Percentiles rank a stretch among this genome's conserved stretches.
phyloP scores from a whole-genome alignment of 345 rosid genomes.

The Hypericum androsaemum region DNA sequence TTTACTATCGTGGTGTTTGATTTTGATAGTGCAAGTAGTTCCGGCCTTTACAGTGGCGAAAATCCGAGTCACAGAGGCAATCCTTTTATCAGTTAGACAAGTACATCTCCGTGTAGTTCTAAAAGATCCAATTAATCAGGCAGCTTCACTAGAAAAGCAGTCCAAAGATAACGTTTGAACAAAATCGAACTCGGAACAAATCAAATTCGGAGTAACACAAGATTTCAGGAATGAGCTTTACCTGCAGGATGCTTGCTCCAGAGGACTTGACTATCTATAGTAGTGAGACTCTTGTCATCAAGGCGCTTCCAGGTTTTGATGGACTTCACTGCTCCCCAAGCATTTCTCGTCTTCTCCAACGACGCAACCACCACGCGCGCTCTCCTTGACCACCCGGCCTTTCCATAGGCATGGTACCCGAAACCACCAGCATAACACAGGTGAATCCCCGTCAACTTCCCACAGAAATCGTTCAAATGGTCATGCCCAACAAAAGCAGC shows the following conservation, averaged over 20 bases:
- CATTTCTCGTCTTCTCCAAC: slow-evolving; percentile 47
- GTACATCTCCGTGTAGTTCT: too few relatives aligned
- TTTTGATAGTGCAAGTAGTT: too few relatives aligned
- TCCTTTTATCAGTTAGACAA: too few relatives aligned
- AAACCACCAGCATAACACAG: slow-evolving; percentile 93
- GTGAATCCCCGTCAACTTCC: slow-evolving; percentile 44
- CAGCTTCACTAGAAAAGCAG: too few relatives aligned
- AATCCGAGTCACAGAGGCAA: too few relatives aligned
- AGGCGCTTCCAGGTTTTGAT: slow-evolving; percentile 90
- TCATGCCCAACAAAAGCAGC: slow-evolving; percentile 89
- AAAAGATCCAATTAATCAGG: too few relatives aligned
- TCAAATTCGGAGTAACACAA: neutral
- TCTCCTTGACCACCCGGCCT: slow-evolving; percentile 86
- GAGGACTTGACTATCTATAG: slow-evolving; percentile 52
- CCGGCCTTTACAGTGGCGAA: too few relatives aligned
- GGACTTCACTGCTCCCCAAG: slow-evolving; percentile 71
- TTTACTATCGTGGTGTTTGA: too few relatives aligned
- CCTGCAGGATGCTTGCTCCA: slow-evolving; percentile 59
- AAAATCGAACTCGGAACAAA: too few relatives aligned
- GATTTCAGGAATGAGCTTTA: slow-evolving; percentile 9
- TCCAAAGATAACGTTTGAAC: too few relatives aligned
- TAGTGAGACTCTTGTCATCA: slow-evolving; percentile 59
- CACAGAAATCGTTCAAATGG: slow-evolving; percentile 86
- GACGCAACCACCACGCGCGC: slow-evolving; percentile 63
- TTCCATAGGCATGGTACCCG: slow-evolving; percentile 93